Evolutionary conservation across 2,329 filamentous ascomycete species (phyloP).

Genomic region (Calycina herbarum): DNA sequence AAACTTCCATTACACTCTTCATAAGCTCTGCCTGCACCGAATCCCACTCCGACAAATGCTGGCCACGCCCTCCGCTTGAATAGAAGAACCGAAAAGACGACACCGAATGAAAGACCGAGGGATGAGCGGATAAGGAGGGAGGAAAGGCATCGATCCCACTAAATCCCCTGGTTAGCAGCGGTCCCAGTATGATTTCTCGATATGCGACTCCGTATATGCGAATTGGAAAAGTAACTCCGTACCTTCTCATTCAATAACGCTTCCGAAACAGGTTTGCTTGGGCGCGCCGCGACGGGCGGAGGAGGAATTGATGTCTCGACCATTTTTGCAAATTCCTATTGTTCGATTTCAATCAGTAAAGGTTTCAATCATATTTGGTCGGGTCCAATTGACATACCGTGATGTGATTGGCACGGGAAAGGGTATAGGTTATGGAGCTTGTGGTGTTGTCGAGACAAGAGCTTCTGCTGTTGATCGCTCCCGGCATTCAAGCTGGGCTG

Average conservation of each 20-base stretch:
- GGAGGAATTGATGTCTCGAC: constrained; percentile 44
- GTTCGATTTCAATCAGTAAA: neutral
- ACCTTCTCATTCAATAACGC: constrained; percentile 99
- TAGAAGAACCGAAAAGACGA: constrained; percentile 96
- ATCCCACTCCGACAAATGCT: constrained; percentile 90
- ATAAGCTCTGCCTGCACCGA: constrained; percentile 94
- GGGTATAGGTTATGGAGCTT: neutral
- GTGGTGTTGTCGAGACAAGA: constrained; percentile 9
- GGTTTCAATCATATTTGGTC: neutral
- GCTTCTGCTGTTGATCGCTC: constrained; percentile 10
- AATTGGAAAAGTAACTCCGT: constrained; percentile 4
- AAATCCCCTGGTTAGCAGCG: constrained; percentile 4
- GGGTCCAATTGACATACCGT: constrained; percentile 22
- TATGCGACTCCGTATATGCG: neutral
- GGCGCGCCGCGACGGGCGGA: constrained; percentile 64
- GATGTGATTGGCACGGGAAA: constrained; percentile 12
- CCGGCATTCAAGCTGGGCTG: constrained; percentile 1
- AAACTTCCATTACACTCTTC: constrained; percentile 81
- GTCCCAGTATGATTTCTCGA: neutral
- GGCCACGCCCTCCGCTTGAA: constrained; percentile 99
- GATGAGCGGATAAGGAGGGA: constrained; percentile 96
- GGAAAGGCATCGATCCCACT: constrained; percentile 99
- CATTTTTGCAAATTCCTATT: constrained; percentile 24
- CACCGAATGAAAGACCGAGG: constrained; percentile 92
- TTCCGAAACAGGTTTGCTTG: constrained; percentile 85